phyloP scores from a whole-genome alignment of 202 grass and related monocot genomes.

The Setaria viridis region DNA sequence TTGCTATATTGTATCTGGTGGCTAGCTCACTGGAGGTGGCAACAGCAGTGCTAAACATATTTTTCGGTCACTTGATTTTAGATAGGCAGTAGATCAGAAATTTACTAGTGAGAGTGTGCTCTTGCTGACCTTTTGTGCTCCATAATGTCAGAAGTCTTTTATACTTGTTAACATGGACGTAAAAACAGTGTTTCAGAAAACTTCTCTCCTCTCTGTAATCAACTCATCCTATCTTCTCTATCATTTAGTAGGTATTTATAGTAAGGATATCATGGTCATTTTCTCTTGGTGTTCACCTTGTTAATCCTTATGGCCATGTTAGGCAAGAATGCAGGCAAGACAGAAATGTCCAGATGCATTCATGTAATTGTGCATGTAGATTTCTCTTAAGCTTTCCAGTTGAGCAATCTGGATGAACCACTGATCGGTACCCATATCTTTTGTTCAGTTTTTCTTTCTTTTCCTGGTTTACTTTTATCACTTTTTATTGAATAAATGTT shows the following conservation, averaged over 20 bases:
- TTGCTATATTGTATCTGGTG: not conserved
- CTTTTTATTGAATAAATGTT: slow-evolving; percentile 27
- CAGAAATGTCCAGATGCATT: slow-evolving; percentile 38
- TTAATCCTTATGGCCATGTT: slow-evolving; percentile 4
- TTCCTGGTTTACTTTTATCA: slow-evolving; percentile 31
- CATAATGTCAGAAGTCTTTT: not conserved
- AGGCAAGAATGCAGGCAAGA: slow-evolving; percentile 31
- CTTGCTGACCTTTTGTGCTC: slow-evolving; percentile 16
- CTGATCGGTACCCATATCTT: slow-evolving; percentile 17
- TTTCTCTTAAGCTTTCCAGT: not conserved
- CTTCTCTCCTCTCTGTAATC: not conserved
- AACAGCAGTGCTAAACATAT: not conserved
- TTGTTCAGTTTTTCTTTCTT: slow-evolving; percentile 13
- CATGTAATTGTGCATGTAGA: not conserved
- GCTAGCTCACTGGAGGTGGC: not conserved
- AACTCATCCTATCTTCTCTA: not conserved
- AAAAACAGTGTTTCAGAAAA: not conserved
- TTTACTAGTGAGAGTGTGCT: not conserved
- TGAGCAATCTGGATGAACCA: slow-evolving; percentile 37
- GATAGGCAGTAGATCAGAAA: not conserved
- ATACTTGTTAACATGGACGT: not conserved
- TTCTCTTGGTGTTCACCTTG: slow-evolving; percentile 1
- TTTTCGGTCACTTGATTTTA: not conserved
- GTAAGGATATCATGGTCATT: not conserved
- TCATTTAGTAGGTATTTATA: not conserved